Conservation (phyloP, 2,329 filamentous ascomycete genomes). For the Sordariomycetes sp. region DNA sequence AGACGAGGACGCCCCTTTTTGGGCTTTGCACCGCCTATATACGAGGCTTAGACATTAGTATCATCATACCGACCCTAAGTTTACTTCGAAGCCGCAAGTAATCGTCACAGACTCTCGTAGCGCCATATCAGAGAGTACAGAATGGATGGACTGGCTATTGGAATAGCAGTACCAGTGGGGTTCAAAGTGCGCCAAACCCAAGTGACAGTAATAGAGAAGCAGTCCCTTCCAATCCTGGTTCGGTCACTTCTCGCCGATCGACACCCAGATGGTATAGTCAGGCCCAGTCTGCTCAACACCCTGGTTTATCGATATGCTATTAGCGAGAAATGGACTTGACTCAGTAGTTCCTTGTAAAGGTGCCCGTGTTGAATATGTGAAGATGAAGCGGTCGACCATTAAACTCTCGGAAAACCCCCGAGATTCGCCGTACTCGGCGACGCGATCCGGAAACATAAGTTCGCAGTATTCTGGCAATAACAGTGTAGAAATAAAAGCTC, state of each 20-base stretch:
- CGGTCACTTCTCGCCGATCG: conserved; percentile 14
- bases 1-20: too few relatives aligned
- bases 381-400: too few relatives aligned
- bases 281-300: conserved; percentile 16
- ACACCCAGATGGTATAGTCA: conserved; percentile 14
- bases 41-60: conserved; percentile 5
- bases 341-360: neutral
- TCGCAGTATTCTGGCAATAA: conserved; percentile 11
- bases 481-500: conserved; percentile 9
- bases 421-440: conserved; percentile 6
- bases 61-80: conserved; percentile 8
- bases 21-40: neutral
- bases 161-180: neutral
- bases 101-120: conserved; percentile 9
- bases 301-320: too few relatives aligned
- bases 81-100: conserved; percentile 8
- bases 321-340: too few relatives aligned
- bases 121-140: conserved; percentile 5
- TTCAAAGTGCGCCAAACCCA: neutral
- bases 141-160: conserved; percentile 2
- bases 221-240: conserved; percentile 11
- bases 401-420: neutral
- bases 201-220: conserved; percentile 13
- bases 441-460: conserved; percentile 8
- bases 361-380: conserved; percentile 7